These are phyloP conservation scores for Ochromonas danica DNA, from an alignment of 108 stramenopile species.

Conservation along the genomic window DNA sequence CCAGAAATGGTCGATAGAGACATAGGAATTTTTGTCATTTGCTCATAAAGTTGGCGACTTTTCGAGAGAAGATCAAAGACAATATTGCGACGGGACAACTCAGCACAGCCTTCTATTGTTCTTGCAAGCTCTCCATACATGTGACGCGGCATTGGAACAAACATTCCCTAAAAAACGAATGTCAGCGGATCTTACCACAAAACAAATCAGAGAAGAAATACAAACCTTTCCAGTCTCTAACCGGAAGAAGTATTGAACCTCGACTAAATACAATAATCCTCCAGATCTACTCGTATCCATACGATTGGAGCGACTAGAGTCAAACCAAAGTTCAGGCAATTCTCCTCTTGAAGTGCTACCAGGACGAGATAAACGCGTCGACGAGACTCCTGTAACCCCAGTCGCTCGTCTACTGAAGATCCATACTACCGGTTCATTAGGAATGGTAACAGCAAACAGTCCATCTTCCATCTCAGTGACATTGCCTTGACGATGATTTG, in stretches of 20 bases:
- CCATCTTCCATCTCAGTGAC: neutral
- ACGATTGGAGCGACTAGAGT: neutral
- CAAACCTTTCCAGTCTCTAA: slow-evolving; percentile 32
- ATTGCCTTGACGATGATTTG: slow-evolving; percentile 12
- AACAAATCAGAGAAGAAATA: neutral
- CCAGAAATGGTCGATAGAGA: neutral
- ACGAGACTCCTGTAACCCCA: neutral
- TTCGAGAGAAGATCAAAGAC: neutral
- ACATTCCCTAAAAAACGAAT: neutral
- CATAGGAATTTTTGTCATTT: neutral
- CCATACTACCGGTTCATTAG: slow-evolving; percentile 12
- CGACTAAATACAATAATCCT: slow-evolving; percentile 6
- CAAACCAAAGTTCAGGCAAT: neutral
- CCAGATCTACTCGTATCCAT: neutral
- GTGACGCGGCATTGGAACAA: slow-evolving; percentile 28
- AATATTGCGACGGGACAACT: neutral
- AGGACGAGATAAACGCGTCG: neutral
- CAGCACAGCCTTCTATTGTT: neutral
- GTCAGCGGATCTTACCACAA: neutral
- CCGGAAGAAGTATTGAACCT: slow-evolving; percentile 23
- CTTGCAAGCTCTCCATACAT: slow-evolving; percentile 29
- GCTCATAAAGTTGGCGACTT: neutral
- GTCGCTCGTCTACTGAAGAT: slow-evolving; percentile 25
- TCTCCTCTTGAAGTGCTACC: neutral
- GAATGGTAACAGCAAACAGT: neutral